Percentiles rank a stretch among this genome's conserved stretches.
Evolutionary conservation across 2,329 filamentous ascomycete species (phyloP).

Genomic region (Talaromyces sp.): DNA sequence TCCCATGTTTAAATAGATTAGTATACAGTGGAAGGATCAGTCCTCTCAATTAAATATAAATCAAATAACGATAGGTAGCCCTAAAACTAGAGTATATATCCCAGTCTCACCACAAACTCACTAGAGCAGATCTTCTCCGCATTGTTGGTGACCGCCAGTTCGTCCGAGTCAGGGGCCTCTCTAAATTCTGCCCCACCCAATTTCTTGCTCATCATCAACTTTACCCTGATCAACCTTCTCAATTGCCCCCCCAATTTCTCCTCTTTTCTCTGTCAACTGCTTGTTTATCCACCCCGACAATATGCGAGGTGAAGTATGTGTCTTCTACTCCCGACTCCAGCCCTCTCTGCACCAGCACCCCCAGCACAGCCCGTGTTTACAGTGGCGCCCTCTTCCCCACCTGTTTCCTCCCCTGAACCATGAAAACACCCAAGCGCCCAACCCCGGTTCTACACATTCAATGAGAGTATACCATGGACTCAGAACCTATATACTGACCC

Average conservation of each 20-base stretch:
- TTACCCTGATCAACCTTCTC: not conserved
- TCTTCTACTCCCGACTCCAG: not conserved
- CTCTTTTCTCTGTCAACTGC: not conserved
- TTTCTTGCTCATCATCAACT: not conserved
- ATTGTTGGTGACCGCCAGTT: slow-evolving; percentile 6
- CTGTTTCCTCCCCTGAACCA: slow-evolving; percentile 21
- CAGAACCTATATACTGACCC: slow-evolving; percentile 8
- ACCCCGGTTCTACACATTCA: slow-evolving; percentile 3
- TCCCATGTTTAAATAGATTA: not conserved
- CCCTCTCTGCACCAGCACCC: not conserved
- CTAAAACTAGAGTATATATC: not conserved
- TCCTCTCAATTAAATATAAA: not conserved
- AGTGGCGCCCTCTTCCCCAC: slow-evolving; percentile 16
- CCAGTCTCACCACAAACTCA: not conserved
- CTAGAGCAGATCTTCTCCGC: not conserved
- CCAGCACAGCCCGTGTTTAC: slow-evolving; percentile 20
- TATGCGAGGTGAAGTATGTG: slow-evolving; percentile 43
- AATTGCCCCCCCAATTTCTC: not conserved
- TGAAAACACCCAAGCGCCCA: not conserved
- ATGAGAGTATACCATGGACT: not conserved
- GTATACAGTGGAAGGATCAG: no score
- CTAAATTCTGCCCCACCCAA: not conserved
- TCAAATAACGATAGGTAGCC: no score
- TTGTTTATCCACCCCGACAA: slow-evolving; percentile 12
- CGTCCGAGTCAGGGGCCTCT: not conserved